Base-by-base conservation (phyloP, 2,329 filamentous ascomycete genomes). In the Sporothrix schenckii region DNA sequence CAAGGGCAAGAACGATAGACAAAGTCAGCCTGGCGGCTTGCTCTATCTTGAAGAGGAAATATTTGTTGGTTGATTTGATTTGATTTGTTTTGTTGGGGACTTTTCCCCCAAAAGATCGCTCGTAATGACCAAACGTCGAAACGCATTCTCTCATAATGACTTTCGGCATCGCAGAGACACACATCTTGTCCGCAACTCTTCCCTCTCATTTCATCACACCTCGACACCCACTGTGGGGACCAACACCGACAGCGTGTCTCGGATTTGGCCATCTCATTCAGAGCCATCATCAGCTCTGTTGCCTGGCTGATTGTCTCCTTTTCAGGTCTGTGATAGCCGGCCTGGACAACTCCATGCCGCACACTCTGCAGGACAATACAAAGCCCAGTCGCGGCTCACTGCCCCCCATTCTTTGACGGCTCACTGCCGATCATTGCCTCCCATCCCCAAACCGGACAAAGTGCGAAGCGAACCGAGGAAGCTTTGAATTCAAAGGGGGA, bases 201-300 rank as follows among this genome's bases (percentile, higher is more conserved):
- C 53, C n/a, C 41, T 6, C 61, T 50, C 61, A 65, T 34, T 44
- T n/a, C 61, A 49, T 65, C 24, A 65, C 61, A 65, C 16, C 14
- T 21, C 61, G 21, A 34, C 60, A 27, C 41, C 61, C 61, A 21
- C 47, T 34, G 44, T 50, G 24, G 30, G 61, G 24, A 34, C 27
- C 44, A 19, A 50, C 44, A 13, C 39, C 13, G 11, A 11, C 21
- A 66, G 27, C 47, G 21, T 49, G 61, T 66, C 61, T 66, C 44
- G 47, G 63, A 66, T n/a, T 44, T 11, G 50, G 65, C 49, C 65
- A 67, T 21, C 65, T 13, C 65, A 67, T 47, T 53, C 65, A 13
- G 24, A 24, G 41, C 27, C 5, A 65, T 65, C 65, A 67, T 52
- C 50, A 44, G 65, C n/a, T 34, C 65, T 67, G 65, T 13, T 53